Base-by-base conservation (phyloP, 495 filamentous ascomycete species). In the Aspergillus baeticus region DNA sequence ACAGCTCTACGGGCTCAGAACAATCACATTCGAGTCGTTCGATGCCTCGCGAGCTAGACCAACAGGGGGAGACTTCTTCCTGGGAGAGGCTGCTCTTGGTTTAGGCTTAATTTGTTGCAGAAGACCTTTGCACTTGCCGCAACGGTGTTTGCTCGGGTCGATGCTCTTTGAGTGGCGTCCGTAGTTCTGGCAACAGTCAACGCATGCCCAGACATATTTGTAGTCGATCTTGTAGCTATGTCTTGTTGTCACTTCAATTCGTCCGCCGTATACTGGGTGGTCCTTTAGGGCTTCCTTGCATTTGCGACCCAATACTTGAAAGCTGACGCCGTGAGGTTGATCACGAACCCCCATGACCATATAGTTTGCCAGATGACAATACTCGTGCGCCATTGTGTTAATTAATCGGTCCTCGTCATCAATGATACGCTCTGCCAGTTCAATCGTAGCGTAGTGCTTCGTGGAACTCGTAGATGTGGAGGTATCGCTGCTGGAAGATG, bases 371-470 rank as follows among this genome's bases (percentile, higher is more conserved):
- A 98, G 77, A 66, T 98, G 94, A 71, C 93, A 97, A 76, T 91
- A 98, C 60, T 98, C 94, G 69, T 98, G 94, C 3, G 92, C 90
- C 18, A 97, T 63, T 0, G 90, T 89, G 68, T 96, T 96, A 44
- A 92, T 76, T 18, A 98, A 78, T 18, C 91, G 84, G 41, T 89
- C 76, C 53, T 88, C 81, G 66, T 86, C 82, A 67, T 87, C 80
- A 50, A 98, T 89, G 44, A 98, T 87, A 55, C 91, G 92, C 51
- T 88, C 84, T 0, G 93, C 88, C 4, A 98, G 82, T 61, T 98
- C 92, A 65, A 98, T 97, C 10, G 71, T 81, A 6, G 90, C 90
- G 60, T 86, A 67, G 65, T 96, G 90, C 29, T 77, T 75, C 54
- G 75, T 37, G 59, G 21, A 47, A 54, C 22, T 31, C 1, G 26